Base-by-base conservation (phyloP, 257 asterid species). In the Hygrophila difformis region DNA sequence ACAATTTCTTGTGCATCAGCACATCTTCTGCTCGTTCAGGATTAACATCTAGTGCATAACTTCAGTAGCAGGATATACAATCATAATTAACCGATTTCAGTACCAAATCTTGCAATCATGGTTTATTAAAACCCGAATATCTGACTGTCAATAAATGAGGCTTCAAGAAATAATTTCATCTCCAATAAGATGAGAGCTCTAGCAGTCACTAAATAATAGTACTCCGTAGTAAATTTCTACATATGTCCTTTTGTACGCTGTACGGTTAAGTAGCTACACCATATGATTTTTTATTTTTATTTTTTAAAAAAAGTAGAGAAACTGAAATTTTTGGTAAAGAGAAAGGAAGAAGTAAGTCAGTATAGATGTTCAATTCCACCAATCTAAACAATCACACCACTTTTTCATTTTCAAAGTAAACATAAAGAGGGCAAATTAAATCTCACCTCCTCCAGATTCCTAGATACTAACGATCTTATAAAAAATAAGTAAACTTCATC, bases 41-140 rank as follows among this genome's bases (percentile, higher is more conserved):
- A 53, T 88, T 88, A 45, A 84, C 93, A 66, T 84, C 94, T 74
- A 79, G 50, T 12, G 95, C 95, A 48, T 88, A 88, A 43, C 97
- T 85, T 62, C 73, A 68, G 44, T 12, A 48, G 1, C 37, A 39
- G 50, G 33, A 60, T 29, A 39, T 17, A 6, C 26, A 38, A 36
- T 33, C 16, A 34, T n/a, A 41, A 12, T 8, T 23, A 20, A 38
- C 47, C 51, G 13, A 7, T 47, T 23, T 14, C 31, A 56, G 29
- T 45, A 26, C 35, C 46, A 26, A 4, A 44, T 44, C 44, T 44
- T 44, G 23, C 34, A 5, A 8, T 39, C 23, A 39, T 19, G 26
- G 16, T 36, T 17, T 33, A 34, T 47, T 50, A 13, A 46, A 39
- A 21, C 6, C n/a, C 38, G 29, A 24, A 24, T 2, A 24, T 24